Evolutionary conservation across 257 asterid species (phyloP), one percentile per base, ranked within the genome.

Genomic region (Plectranthus barbatus): DNA sequence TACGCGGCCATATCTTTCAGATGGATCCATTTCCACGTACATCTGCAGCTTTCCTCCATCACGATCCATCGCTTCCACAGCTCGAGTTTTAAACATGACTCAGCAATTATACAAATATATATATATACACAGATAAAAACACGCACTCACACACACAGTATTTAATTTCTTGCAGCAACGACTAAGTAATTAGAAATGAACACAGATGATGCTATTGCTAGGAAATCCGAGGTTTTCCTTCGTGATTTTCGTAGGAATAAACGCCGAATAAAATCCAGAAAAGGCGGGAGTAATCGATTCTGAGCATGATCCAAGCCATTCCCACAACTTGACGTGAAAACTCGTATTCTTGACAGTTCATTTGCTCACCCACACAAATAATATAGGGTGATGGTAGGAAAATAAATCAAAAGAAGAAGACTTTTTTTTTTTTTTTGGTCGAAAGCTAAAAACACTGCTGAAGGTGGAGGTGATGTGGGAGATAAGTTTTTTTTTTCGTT

Each of bases 1-100:
- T 86, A 89, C 96, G 1, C 96, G 95, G 14, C 95, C 93, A 41
- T 80, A 89, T 71, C 96, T 74, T 65, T 76, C 67, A 17, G 93
- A 84, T 14, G 96, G 88, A 77, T 89, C 95, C 82, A 76, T 79
- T 76, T 89, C 95, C 7, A 64, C 84, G 65, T 89, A 89, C 5
- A 62, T 37, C 74, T 46, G 77, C 78, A 59, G 69, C 5, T 83
- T 72, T 7, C 76, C 73, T 66, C 72, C 72, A 24, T 75, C 73
- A 7, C 36, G 7, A 24, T 73, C 86, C 17, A 41, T 39, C 31
- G 75, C 62, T 33, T 73, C 79, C 15, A 14, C 54, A 11, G 34
- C 46, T 57, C 83, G 63, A 42, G 64, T 40, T 55, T 68, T 80
- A 26, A 59, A 69, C 95, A 83, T 83, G 79, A 70, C 68, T 42